phyloP scores from a whole-genome alignment of 352 stramenopile species.

The Pseudoperonospora humuli region DNA sequence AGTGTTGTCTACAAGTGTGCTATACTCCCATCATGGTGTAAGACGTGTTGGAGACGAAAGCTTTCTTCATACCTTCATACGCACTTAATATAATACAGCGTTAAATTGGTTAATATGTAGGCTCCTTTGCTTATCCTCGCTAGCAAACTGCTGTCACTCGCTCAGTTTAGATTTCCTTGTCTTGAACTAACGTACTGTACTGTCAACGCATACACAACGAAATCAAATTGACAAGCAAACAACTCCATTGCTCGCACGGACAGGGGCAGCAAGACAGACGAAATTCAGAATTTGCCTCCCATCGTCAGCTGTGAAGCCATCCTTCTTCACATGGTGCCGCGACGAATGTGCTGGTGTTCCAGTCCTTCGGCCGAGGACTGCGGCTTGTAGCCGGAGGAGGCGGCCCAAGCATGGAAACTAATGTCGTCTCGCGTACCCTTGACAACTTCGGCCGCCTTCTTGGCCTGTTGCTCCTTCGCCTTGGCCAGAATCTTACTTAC shows the following conservation, averaged over 20 bases:
- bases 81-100: too few relatives aligned
- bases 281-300: background rate
- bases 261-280: background rate
- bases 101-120: too few relatives aligned
- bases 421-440: constrained; percentile 61
- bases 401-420: constrained; percentile 36
- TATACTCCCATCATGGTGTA: too few relatives aligned
- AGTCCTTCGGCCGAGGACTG: constrained; percentile 44
- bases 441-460: constrained; percentile 36
- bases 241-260: background rate
- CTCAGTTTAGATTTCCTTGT: too few relatives aligned
- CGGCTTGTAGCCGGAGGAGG: constrained; percentile 18
- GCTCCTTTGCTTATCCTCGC: background rate
- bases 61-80: too few relatives aligned
- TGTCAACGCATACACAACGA: background rate
- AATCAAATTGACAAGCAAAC: background rate
- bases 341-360: constrained; percentile 64
- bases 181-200: background rate
- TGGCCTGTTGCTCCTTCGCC: constrained; percentile 48
- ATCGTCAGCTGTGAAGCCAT: background rate
- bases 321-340: constrained; percentile 61
- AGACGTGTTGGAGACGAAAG: too few relatives aligned
- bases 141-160: background rate
- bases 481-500: constrained; percentile 38
- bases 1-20: too few relatives aligned